phyloP scores from a whole-genome alignment of 306 rosid genomes.

The Erythrophleum fordii region DNA sequence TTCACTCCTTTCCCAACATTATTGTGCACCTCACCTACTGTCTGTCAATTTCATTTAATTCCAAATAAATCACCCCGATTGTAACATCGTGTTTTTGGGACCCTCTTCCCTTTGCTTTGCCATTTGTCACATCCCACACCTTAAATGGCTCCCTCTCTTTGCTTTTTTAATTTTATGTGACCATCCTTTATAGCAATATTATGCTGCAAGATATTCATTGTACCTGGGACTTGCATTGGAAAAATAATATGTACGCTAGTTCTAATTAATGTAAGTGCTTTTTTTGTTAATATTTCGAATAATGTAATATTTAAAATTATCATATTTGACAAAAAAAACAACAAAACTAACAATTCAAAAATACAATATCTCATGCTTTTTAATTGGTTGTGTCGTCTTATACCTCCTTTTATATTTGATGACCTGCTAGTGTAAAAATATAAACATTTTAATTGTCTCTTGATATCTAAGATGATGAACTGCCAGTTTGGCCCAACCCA shows the following conservation, averaged over 20 bases:
- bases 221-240: not conserved
- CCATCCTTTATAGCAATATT: not conserved
- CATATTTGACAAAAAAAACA: not conserved
- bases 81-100: not conserved
- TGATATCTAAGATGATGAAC: not conserved
- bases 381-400: not conserved
- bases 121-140: not conserved
- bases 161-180: not conserved
- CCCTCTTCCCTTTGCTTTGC: constrained; percentile 4
- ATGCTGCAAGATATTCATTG: not conserved
- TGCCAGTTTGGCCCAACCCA: too few relatives aligned
- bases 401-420: not conserved
- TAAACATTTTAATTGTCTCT: not conserved
- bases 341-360: too few relatives aligned
- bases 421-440: too few relatives aligned
- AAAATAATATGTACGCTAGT: not conserved
- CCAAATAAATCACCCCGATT: constrained; percentile 27
- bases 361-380: too few relatives aligned
- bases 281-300: not conserved
- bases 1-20: constrained; percentile 52
- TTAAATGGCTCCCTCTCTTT: not conserved
- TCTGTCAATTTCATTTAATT: constrained; percentile 49
- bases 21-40: constrained; percentile 59
- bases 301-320: not conserved
- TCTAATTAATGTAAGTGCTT: not conserved